Evolutionary conservation across 192 early-diverging fungal genomes (phyloP), one percentile per base, ranked within the genome.

Genomic region (Backusella macrospora): DNA sequence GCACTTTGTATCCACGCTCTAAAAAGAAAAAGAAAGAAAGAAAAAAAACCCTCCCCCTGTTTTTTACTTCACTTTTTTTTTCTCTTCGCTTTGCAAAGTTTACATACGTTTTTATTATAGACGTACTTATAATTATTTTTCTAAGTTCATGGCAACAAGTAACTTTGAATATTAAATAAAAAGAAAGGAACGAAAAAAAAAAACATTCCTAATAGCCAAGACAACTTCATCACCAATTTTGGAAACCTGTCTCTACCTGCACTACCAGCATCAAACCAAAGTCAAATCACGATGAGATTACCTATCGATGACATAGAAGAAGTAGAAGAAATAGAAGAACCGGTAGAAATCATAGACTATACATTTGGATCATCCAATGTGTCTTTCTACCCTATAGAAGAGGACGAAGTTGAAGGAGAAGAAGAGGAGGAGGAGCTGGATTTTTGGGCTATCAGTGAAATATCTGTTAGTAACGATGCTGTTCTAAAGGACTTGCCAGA

Each of bases 81-180:
- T 55, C 49, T 55, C 23, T 55, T 21, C 18, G 23, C 26, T 34
- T 34, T 34, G 29, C 29, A 34, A 34, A 34, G 29, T 34, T 34
- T 34, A 34, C 29, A 2, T 34, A 34, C 29, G 29, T 34, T 34
- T 34, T 34, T 34, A 34, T 34, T 34, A 34, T 34, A 34, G 2
- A 34, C 29, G 29, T 34, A 34, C 29, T 1, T 2, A 34, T 34
- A 34, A 34, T 34, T 34, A 1, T 2, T 34, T 34, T 34, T 34
- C 5, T 59, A 59, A 59, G 52, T 59, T 23, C 21, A 59, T 59
- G 52, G 52, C 52, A 59, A 59, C 52, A 59, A 59, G 52, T 59
- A 23, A 12, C 26, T 23, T 59, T 26, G 12, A 59, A 18, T 59
- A 4, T 18, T 59, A 23, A 26, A 10, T 26, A 59, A 18, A 59